Percentiles rank a stretch among this genome's conserved stretches.
Conservation (phyloP, 768 basidiomycete species). For the Suillus spraguei region DNA sequence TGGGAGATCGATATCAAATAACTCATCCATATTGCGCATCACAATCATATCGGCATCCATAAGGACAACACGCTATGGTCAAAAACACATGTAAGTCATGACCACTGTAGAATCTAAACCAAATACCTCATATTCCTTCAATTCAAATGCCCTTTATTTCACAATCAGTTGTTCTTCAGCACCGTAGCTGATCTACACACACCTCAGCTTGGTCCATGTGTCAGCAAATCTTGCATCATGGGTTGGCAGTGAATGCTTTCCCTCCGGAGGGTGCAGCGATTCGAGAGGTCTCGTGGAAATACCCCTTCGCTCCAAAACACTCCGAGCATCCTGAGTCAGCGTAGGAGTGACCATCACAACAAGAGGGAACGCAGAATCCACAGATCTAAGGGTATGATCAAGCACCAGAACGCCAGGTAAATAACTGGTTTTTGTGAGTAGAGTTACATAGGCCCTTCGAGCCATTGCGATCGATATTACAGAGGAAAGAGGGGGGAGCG, state of each 20-base stretch:
- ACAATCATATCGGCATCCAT: constrained; percentile 91
- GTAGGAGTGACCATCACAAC: constrained; percentile 74
- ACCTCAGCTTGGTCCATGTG: constrained; percentile 68
- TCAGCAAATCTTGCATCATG: constrained; percentile 56
- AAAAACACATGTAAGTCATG: constrained; percentile 12
- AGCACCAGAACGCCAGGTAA: constrained; percentile 60
- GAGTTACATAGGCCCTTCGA: constrained; percentile 67
- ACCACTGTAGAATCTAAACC: constrained; percentile 13
- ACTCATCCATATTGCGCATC: constrained; percentile 79
- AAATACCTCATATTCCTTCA: constrained; percentile 66
- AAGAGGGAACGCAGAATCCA: constrained; percentile 70
- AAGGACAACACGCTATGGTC: constrained; percentile 67
- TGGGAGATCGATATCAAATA: constrained; percentile 55
- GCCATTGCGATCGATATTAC: constrained; percentile 27
- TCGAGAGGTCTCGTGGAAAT: constrained; percentile 65
- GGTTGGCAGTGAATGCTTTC: constrained; percentile 31
- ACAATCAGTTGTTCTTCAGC: constrained; percentile 24
- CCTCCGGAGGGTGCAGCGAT: constrained; percentile 53
- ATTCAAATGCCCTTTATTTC: constrained; percentile 53
- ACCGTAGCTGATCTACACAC: constrained; percentile 10
- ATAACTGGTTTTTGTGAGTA: constrained; percentile 70
- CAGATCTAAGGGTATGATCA: constrained; percentile 50
- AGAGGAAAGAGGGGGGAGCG: neutral
- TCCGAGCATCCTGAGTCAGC: constrained; percentile 51
- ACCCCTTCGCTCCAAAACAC: constrained; percentile 51